Evolutionary conservation across 352 stramenopile genomes (phyloP), one percentile per base, ranked within the genome.

Genomic region (Globisporangium splendens): DNA sequence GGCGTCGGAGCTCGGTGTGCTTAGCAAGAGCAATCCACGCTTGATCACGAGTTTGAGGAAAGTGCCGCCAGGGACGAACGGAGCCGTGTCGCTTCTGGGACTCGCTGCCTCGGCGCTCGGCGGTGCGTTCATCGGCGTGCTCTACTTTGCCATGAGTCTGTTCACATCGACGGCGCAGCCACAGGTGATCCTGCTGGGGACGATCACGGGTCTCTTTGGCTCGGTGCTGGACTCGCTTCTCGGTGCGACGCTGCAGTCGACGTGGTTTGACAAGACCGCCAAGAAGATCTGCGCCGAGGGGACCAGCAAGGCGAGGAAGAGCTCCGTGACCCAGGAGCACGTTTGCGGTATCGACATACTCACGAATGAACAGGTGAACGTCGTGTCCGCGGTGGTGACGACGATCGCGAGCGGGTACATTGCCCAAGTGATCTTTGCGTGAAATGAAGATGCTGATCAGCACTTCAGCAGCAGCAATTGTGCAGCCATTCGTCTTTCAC

Each of bases 1-100:
- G 81, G 92, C 94, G n/a, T 98, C 89, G 1, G 96, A 98, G 68
- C 72, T 98, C 8, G 96, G 95, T 8, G 95, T 98, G 28, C 72
- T 98, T 0, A 89, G 79, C 48, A 72, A 71, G 44, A 75, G 64
- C 48, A 50, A 68, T 17, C 96, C 96, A 0, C 60, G 93, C 41
- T 75, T 98, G 38, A 86, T 98, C 58, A 98, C 92, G 43, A 85
- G 75, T 39, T 55, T 90, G 20, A 41, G 52, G 1, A 59, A 68
- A 15, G 96, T 98, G 21, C 94, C 94, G 0, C 76, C 86, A 1
- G 94, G 96, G 10, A 98, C 95, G 7, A 98, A 98, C 75, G 96
- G 96, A 44, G 96, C 89, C 8, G 73, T 98, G n/a, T 97, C 91
- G 8, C 7, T 80, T 3, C 63, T 87, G 2, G 96, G 96, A 8